Conservation (phyloP, 352 stramenopile genomes). For the Phytophthora ohioensis region DNA sequence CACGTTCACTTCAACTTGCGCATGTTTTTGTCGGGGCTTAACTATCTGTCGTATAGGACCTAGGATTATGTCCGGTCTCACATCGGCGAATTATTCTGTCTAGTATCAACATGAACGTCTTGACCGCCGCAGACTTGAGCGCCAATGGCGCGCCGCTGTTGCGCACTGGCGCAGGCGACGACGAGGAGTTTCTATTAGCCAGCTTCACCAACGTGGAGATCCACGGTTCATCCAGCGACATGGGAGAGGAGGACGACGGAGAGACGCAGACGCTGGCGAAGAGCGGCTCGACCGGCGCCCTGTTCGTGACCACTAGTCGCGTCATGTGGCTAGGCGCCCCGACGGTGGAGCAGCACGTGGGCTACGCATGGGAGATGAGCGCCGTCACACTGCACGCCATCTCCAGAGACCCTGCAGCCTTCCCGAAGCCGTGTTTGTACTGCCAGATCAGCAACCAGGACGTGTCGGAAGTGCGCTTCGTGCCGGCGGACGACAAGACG, state of each 20-base stretch:
- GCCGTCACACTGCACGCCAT: slow-evolving; percentile 81
- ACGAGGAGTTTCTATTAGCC: slow-evolving; percentile 73
- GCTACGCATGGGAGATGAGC: slow-evolving; percentile 81
- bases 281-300: slow-evolving; percentile 20
- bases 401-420: slow-evolving; percentile 69
- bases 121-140: slow-evolving; percentile 55
- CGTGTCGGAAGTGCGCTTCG: slow-evolving; percentile 78
- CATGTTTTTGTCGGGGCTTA: slow-evolving; percentile 1
- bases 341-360: slow-evolving; percentile 43
- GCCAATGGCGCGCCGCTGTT: slow-evolving; percentile 60
- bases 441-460: slow-evolving; percentile 83
- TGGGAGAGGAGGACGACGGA: slow-evolving; percentile 27
- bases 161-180: slow-evolving; percentile 53
- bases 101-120: slow-evolving; percentile 56
- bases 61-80: not conserved
- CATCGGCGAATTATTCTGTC: slow-evolving; percentile 12
- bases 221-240: slow-evolving; percentile 41
- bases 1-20: too few species aligned
- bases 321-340: slow-evolving; percentile 67
- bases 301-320: slow-evolving; percentile 58
- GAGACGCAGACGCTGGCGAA: slow-evolving; percentile 31
- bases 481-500: slow-evolving; percentile 69
- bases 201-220: slow-evolving; percentile 60
- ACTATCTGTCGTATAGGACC: not conserved
- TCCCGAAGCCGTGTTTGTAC: slow-evolving; percentile 78